phyloP scores from a whole-genome alignment of 129 eudicot species.

The Logfia minima region DNA sequence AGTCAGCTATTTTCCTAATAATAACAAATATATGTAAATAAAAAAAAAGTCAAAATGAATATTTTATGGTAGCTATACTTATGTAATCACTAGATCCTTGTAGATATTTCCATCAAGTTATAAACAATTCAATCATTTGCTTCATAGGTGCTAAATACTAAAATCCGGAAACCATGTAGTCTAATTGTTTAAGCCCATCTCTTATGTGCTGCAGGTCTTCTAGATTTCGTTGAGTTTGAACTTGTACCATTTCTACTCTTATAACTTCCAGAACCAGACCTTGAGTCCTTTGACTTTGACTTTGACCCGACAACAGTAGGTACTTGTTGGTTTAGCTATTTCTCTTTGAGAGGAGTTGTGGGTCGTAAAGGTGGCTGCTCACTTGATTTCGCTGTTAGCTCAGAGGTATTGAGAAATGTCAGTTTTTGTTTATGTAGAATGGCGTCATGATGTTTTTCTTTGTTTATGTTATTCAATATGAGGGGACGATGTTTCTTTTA shows the following conservation, averaged over 20 bases:
- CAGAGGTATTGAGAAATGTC: slow-evolving; percentile 6
- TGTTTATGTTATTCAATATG: slow-evolving; percentile 28
- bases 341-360: slow-evolving; percentile 52
- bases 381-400: slow-evolving; percentile 7
- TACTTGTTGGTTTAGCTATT: slow-evolving; percentile 43
- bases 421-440: slow-evolving; percentile 19
- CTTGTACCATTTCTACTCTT: slow-evolving; percentile 30
- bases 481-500: slow-evolving; percentile 31
- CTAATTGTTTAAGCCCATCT: slow-evolving; percentile 57
- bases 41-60: neutral
- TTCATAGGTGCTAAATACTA: neutral
- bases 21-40: neutral
- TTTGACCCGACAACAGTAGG: slow-evolving; percentile 15
- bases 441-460: neutral
- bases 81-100: neutral
- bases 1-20: neutral
- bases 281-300: slow-evolving; percentile 29
- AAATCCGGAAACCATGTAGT: neutral
- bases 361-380: slow-evolving; percentile 11
- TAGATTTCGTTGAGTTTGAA: slow-evolving; percentile 28
- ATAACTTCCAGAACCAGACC: slow-evolving; percentile 33
- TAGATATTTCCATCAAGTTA: neutral
- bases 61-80: neutral
- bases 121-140: neutral
- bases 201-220: slow-evolving; percentile 38